These are phyloP conservation scores for Tetrahymena malaccensis DNA, from an alignment of 73 alveolate species.

Conservation along the genomic window DNA sequence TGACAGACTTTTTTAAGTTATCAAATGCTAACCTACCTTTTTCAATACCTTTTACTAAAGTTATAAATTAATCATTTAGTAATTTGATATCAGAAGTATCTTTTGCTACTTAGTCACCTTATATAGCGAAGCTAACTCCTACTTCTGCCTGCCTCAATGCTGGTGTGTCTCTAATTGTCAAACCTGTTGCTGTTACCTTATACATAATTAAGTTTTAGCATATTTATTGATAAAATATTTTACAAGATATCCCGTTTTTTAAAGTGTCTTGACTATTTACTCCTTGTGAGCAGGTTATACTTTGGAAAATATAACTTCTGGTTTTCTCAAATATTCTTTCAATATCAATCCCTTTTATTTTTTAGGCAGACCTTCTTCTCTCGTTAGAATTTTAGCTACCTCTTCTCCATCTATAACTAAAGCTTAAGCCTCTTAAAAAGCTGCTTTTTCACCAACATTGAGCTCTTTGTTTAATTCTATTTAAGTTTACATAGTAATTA, in stretches of 20 bases:
- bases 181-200: neutral
- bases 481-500: neutral
- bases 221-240: neutral
- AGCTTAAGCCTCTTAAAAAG: neutral
- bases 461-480: neutral
- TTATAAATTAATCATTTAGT: neutral
- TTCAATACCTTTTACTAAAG: neutral
- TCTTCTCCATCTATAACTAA: neutral
- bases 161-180: neutral
- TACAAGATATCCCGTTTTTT: neutral
- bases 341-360: neutral
- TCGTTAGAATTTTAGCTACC: neutral
- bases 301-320: neutral
- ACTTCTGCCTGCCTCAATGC: neutral
- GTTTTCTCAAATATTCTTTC: neutral
- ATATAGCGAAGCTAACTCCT: neutral
- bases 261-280: neutral
- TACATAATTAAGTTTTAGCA: neutral
- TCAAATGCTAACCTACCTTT: neutral
- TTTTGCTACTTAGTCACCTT: neutral
- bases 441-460: neutral
- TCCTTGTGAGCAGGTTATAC: neutral
- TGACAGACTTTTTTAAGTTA: neutral
- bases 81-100: neutral
- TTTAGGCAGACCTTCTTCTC: neutral